These are phyloP conservation scores for Magnolia sinica DNA, from an alignment of 164 flowering plant species.

Conservation along the genomic window DNA sequence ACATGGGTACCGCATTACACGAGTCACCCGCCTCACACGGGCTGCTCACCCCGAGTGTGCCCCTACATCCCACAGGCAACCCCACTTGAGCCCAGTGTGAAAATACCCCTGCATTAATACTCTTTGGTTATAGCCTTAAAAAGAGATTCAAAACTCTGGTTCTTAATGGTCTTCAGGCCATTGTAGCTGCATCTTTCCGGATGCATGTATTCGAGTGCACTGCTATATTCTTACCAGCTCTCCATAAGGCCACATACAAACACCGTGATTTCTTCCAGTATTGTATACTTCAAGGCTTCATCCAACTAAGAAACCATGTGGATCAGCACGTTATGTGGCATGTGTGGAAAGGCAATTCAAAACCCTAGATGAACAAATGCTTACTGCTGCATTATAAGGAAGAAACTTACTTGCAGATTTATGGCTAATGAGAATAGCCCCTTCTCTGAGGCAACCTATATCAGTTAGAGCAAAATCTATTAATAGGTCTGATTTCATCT, in stretches of 20 bases:
- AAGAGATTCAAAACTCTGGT: neutral
- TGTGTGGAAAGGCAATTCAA: neutral
- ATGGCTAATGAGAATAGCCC: constrained; percentile 77
- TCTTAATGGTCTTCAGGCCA: neutral
- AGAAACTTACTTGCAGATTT: constrained; percentile 83
- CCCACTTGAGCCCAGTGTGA: neutral
- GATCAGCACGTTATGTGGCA: no score
- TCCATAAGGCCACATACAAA: neutral
- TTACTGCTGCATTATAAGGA: neutral
- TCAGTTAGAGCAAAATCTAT: neutral
- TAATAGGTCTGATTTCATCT: neutral
- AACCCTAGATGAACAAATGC: neutral
- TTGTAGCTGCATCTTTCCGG: neutral
- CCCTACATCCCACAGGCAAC: no score
- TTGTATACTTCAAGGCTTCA: neutral
- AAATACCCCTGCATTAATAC: neutral
- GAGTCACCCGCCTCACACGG: no score
- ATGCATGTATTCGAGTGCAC: neutral
- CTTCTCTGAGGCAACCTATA: constrained; percentile 85
- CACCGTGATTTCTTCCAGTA: neutral
- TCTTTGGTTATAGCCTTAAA: neutral
- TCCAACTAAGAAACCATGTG: neutral
- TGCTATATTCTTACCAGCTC: neutral
- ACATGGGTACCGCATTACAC: no score
- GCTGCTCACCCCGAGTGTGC: no score